Evolutionary conservation across 2,329 filamentous ascomycete genomes (phyloP), one percentile per base, ranked within the genome.

Genomic region (Fusarium virguliforme): DNA sequence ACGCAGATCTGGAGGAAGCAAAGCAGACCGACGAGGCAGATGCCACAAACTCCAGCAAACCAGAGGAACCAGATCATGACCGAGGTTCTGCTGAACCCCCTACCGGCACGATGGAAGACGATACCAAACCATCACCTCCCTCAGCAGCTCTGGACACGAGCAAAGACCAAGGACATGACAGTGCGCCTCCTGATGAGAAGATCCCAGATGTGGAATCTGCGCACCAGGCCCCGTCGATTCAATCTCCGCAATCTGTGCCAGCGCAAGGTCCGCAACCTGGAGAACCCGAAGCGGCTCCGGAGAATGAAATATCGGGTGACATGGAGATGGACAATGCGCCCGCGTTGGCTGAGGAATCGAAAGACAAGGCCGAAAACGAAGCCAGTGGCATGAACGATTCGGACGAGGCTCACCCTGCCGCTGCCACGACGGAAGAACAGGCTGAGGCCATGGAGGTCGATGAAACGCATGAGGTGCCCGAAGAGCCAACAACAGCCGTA

Each of bases 381-480:
- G 15, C 28, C 38, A 57, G 26, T 18, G 35, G 26, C 26, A 43
- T 22, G 10, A 38, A 65, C n/a, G 37, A 18, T 13, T 38, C 18
- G 40, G 30, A 60, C n/a, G 43, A 67, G 40, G 35, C 32, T 55
- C 26, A 35, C 13, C 30, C 57, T 48, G 26, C 28, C 15, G 18
- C 43, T 38, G 22, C 50, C n/a, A 38, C 43, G 22, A 35, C 30
- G 8, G 56, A 67, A 32, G 57, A 58, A 58, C 22, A 56, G 10
- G 30, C 41, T 53, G 67, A 75, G n/a, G 63, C 63, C 43, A 75
- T 76, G 74, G 74, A 76, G 5, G 32, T 76, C 38, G 71, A 76
- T 43, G 60, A 68, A 54, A 32, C 41, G 15, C 43, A 48, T 24
- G 64, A 55, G 32, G n/a, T 13, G 26, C 26, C 43, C 18, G 22